Conservation (phyloP, 495 filamentous ascomycete genomes). For the Niebla homalea region DNA sequence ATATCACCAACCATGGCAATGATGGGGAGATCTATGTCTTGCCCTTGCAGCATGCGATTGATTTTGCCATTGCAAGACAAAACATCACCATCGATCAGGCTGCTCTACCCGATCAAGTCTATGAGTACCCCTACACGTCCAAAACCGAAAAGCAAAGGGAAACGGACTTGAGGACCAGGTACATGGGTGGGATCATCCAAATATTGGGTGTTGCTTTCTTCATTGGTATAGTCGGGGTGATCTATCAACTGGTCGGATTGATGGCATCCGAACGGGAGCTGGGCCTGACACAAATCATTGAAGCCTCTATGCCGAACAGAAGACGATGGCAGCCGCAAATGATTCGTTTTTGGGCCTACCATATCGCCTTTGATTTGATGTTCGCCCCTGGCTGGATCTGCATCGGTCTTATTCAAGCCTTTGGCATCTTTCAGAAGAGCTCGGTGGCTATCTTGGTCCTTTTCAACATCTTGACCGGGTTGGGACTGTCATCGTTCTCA, state of each 20-base stretch:
- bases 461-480: conserved; percentile 48
- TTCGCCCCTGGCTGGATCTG: conserved; percentile 62
- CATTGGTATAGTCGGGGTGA: conserved; percentile 50
- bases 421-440: conserved; percentile 49
- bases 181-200: conserved; percentile 53
- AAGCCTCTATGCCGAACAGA: conserved; percentile 66
- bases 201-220: conserved; percentile 53
- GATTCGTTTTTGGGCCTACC: conserved; percentile 51
- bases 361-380: conserved; percentile 51
- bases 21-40: conserved; percentile 61
- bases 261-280: conserved; percentile 65
- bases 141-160: conserved; percentile 49
- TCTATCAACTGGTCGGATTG: conserved; percentile 65
- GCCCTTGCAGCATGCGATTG: conserved; percentile 65
- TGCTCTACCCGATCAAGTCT: conserved; percentile 31
- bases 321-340: conserved; percentile 54
- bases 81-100: conserved; percentile 27
- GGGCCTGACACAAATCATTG: conserved; percentile 66
- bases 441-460: conserved; percentile 46
- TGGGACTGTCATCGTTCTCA: conserved; percentile 53
- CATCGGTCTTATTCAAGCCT: conserved; percentile 45
- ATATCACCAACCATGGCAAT: conserved; percentile 44
- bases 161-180: conserved; percentile 45
- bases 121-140: conserved; percentile 63
- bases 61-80: conserved; percentile 49